Conservation (phyloP, 2,329 filamentous ascomycete species). For the Aspergillus neoniger region DNA sequence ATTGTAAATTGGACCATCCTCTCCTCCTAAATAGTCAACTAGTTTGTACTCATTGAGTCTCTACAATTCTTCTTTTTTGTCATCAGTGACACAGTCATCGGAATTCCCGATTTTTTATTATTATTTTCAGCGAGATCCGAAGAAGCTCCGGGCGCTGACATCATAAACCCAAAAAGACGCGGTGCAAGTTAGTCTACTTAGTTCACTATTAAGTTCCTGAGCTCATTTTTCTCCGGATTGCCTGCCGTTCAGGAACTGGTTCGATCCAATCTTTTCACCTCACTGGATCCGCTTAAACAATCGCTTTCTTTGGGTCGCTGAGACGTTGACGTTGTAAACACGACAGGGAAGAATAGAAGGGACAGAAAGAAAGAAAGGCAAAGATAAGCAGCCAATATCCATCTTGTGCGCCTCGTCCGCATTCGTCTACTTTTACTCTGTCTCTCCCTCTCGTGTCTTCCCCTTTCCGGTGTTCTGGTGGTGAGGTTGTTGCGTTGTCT, state of each 20-base stretch:
- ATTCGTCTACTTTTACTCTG: no score
- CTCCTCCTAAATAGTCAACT: no score
- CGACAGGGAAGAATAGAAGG: no score
- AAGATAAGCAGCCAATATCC: no score
- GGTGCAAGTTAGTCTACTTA: no score
- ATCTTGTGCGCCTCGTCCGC: no score
- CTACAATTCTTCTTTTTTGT: background rate
- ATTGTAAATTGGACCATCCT: background rate
- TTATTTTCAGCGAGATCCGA: background rate
- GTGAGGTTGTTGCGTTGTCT: no score
- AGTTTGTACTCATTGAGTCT: background rate
- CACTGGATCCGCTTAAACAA: background rate
- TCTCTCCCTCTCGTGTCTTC: no score
- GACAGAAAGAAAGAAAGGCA: no score
- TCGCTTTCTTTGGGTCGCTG: background rate
- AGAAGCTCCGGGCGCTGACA: conserved; percentile 2
- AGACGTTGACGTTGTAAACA: no score
- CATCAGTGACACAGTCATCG: background rate
- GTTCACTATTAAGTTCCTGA: background rate
- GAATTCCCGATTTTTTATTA: background rate
- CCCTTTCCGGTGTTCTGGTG: no score
- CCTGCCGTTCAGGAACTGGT: background rate
- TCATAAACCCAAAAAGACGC: background rate
- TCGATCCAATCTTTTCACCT: background rate
- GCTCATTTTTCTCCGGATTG: conserved; percentile 3